Percentiles rank a stretch among this genome's conserved stretches.
Evolutionary conservation across 208 protist genomes (phyloP).

Genomic region (Angomonas desouzai): DNA sequence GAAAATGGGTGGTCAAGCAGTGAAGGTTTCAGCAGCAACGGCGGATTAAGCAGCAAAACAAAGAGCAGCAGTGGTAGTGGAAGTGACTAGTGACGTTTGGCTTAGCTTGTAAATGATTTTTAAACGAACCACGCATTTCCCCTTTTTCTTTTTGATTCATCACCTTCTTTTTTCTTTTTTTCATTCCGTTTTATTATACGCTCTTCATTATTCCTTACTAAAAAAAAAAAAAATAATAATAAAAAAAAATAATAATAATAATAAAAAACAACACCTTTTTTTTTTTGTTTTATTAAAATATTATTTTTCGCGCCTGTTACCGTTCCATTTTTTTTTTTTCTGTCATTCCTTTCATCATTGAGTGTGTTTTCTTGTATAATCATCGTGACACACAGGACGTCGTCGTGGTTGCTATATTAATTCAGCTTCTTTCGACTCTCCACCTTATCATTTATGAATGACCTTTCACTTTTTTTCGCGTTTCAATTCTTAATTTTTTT

Average conservation of each 20-base stretch:
- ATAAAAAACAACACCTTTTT: slow-evolving; percentile 9
- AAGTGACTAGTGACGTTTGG: slow-evolving; percentile 16
- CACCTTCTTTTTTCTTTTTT: slow-evolving; percentile 11
- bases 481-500: slow-evolving; percentile 6
- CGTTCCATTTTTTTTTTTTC: slow-evolving; percentile 10
- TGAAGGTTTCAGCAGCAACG: slow-evolving; percentile 17
- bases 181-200: slow-evolving; percentile 3
- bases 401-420: neutral
- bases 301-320: slow-evolving; percentile 8
- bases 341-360: slow-evolving; percentile 11
- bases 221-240: no score
- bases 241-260: neutral
- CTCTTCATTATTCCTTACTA: no score
- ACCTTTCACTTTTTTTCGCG: slow-evolving; percentile 5
- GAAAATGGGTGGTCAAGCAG: slow-evolving; percentile 14
- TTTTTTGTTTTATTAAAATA: slow-evolving; percentile 6
- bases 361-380: slow-evolving; percentile 3
- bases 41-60: slow-evolving; percentile 17
- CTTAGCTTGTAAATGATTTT: neutral
- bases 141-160: slow-evolving; percentile 14
- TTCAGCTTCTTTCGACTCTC: slow-evolving; percentile 1
- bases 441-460: slow-evolving; percentile 6
- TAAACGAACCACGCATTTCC: neutral
- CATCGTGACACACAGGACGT: neutral
- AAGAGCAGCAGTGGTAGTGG: slow-evolving; percentile 25